Percentiles rank a stretch among this genome's conserved stretches.
These are phyloP conservation scores for Planoprotostelium fungivorum DNA, from an alignment of 78 protist genomes.

Conservation along the genomic window DNA sequence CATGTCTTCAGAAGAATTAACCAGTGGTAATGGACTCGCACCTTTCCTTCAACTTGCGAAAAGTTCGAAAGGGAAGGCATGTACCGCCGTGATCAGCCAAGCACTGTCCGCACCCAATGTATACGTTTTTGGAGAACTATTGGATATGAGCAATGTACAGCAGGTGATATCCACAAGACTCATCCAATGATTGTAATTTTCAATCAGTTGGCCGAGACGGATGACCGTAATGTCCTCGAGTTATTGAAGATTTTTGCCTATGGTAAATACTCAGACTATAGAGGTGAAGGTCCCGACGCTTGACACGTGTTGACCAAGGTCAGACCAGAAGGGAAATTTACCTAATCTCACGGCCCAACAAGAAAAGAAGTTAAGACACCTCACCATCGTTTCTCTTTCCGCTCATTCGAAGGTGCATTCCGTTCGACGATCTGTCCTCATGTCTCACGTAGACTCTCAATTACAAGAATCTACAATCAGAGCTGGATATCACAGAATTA, in stretches of 20 bases:
- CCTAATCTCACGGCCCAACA: conserved; percentile 41
- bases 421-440: not conserved
- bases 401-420: conserved; percentile 26
- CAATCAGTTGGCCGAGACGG: not conserved
- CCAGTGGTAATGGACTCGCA: conserved; percentile 41
- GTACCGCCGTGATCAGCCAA: conserved; percentile 42
- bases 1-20: conserved; percentile 15
- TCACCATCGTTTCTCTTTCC: conserved; percentile 57
- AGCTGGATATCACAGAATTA: conserved; percentile 31
- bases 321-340: conserved; percentile 28
- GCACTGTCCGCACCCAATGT: conserved; percentile 55
- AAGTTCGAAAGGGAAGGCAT: conserved; percentile 42
- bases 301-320: not conserved
- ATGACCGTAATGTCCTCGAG: not conserved
- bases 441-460: conserved; percentile 17
- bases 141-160: conserved; percentile 57
- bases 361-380: conserved; percentile 40
- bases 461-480: conserved; percentile 25
- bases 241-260: not conserved
- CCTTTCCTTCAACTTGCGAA: conserved; percentile 41
- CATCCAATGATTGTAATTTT: not conserved
- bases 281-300: no score
- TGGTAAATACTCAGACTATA: not conserved
- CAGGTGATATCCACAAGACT: conserved; percentile 7
- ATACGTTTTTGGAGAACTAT: conserved; percentile 66